Evolutionary conservation across 225 moss, liverwort and hornwort species (phyloP).

Genomic region (Sphagnum tenellum): DNA sequence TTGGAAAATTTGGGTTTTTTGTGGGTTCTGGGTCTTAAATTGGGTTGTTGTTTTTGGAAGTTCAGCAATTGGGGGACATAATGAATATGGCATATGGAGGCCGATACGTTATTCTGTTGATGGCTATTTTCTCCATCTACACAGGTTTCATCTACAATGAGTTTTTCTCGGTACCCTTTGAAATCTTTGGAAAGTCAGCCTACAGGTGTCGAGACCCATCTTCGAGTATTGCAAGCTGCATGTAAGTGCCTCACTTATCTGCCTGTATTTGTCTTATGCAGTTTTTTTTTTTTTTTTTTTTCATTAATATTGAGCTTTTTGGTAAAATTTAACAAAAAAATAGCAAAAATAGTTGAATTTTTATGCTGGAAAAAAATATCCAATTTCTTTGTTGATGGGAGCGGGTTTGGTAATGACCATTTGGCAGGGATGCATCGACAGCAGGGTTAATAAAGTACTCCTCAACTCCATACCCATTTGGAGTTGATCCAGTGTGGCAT

Average conservation of each 20-base stretch:
- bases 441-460: conserved; percentile 57
- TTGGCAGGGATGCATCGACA: conserved; percentile 38
- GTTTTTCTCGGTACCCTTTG: conserved; percentile 76
- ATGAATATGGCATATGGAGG: conserved; percentile 99
- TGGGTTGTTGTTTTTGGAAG: neutral
- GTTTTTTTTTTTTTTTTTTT: too few species aligned
- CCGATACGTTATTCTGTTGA: conserved; percentile 88
- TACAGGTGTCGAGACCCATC: conserved; percentile 62
- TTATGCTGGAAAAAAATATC: neutral
- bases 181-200: conserved; percentile 53
- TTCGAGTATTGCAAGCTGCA: too few species aligned
- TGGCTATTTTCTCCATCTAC: conserved; percentile 97
- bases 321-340: too few species aligned
- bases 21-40: too few species aligned
- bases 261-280: too few species aligned
- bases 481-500: conserved; percentile 93
- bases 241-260: too few species aligned
- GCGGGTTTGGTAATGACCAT: too few species aligned
- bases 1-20: too few species aligned
- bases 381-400: conserved; percentile 1
- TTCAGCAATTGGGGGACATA: conserved; percentile 94
- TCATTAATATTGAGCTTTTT: too few species aligned
- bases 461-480: conserved; percentile 60
- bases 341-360: too few species aligned
- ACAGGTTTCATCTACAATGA: conserved; percentile 94